phyloP scores from a whole-genome alignment of 495 filamentous ascomycete species.

The Penicillium riverlandense region DNA sequence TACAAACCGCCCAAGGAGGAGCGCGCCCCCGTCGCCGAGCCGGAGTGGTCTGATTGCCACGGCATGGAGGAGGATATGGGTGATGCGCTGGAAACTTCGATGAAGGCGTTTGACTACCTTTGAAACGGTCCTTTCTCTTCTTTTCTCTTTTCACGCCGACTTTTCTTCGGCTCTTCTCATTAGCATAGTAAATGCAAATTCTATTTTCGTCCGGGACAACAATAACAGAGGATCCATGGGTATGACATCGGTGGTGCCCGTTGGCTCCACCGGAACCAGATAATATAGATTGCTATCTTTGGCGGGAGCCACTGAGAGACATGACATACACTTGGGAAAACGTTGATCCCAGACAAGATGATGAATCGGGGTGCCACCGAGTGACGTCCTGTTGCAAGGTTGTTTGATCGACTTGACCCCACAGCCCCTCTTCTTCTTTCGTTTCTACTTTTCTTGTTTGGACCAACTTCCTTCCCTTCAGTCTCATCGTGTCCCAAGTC shows the following conservation, averaged over 20 bases:
- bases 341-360: no score
- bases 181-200: background rate
- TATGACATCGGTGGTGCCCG: constrained; percentile 8
- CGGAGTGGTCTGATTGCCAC: no score
- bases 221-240: background rate
- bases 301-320: no score
- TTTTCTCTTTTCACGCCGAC: background rate
- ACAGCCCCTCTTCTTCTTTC: constrained; percentile 2
- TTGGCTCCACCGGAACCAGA: constrained; percentile 1
- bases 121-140: background rate
- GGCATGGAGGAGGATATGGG: no score
- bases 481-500: background rate
- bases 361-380: no score
- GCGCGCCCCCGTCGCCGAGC: no score
- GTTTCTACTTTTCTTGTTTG: background rate
- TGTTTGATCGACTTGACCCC: constrained; percentile 1
- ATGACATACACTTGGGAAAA: no score
- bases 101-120: background rate
- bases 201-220: background rate
- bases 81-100: background rate
- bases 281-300: no score
- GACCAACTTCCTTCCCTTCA: background rate
- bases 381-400: no score
- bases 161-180: background rate
- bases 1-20: no score